Evolutionary conservation across 306 rosid species (phyloP), one percentile per base, ranked within the genome.

Genomic region (Malus asiatica): DNA sequence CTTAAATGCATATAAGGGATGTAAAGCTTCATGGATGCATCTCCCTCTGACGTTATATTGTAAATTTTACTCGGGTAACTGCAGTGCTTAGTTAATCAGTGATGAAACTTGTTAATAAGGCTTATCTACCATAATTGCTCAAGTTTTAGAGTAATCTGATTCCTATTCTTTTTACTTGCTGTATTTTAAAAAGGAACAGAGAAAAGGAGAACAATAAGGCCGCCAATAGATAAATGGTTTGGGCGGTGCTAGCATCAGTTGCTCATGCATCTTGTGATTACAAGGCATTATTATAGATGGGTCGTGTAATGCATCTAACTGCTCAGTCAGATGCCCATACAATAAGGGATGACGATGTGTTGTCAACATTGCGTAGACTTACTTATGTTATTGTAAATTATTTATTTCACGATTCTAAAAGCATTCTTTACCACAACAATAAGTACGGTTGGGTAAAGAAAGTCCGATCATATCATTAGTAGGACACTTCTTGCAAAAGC

Each of bases 1-100:
- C 72, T 71, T 77, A 75, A 79, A 63, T 83, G 83, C 79, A 68
- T 44, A 61, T 66, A 76, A 77, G 68, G 73, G 73, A 45, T 74
- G 60, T n/a, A n/a, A 74, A 35, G 68, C 22, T 64, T 62, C 79
- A 66, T 66, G 71, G 46, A 48, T 59, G 44, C 63, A 58, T 72
- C 75, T 76, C 80, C 27, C 14, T 64, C 22, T 76, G 53, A 76
- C 70, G 32, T 59, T 38, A 81, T 77, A 80, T 72, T 85, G 89
- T 84, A 82, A 79, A 89, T 78, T 70, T 63, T 38, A 48, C 65
- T 52, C 22, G 25, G 65, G 80, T n/a, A 74, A 40, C 58, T 72
- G 62, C 72, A 78, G 30, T 78, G 38, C 77, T 48, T 73, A 58
- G 70, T 57, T 19, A 22, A 53, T 62, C 77, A 45, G 20, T 63